Evolutionary conservation across 176 grass and related monocot genomes (phyloP).

Genomic region (Oryza punctata): DNA sequence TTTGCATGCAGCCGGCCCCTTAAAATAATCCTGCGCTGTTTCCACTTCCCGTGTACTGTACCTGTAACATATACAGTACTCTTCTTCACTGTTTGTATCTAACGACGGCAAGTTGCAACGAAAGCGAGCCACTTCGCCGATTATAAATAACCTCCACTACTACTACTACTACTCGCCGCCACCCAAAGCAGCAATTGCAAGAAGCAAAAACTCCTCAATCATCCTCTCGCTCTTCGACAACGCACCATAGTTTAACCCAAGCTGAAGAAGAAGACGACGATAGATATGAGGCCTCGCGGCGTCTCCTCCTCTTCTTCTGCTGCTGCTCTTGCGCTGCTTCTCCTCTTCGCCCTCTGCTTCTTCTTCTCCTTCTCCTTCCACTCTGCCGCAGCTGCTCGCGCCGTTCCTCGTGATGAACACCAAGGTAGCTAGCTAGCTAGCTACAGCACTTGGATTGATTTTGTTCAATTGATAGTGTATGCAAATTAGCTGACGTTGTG

Average conservation of each 20-base stretch:
- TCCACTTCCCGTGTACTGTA: not conserved
- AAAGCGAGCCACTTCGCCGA: not conserved
- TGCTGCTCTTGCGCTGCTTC: constrained; percentile 14
- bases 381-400: constrained; percentile 5
- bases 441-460: not conserved
- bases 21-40: not conserved
- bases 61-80: not conserved
- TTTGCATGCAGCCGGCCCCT: not conserved
- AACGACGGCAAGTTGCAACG: not conserved
- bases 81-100: not conserved
- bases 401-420: not conserved
- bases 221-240: constrained; percentile 2
- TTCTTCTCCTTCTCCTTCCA: not conserved
- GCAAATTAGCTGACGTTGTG: not conserved
- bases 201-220: not conserved
- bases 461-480: not conserved
- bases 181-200: not conserved
- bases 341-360: constrained; percentile 8
- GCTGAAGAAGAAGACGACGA: not conserved
- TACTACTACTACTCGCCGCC: not conserved
- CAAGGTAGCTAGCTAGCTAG: not conserved
- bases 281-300: not conserved
- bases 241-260: not conserved
- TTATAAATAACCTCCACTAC: constrained; percentile 30
- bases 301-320: not conserved